Base-by-base conservation (phyloP, 2,329 filamentous ascomycete species). In the Colletotrichum kahawae region DNA sequence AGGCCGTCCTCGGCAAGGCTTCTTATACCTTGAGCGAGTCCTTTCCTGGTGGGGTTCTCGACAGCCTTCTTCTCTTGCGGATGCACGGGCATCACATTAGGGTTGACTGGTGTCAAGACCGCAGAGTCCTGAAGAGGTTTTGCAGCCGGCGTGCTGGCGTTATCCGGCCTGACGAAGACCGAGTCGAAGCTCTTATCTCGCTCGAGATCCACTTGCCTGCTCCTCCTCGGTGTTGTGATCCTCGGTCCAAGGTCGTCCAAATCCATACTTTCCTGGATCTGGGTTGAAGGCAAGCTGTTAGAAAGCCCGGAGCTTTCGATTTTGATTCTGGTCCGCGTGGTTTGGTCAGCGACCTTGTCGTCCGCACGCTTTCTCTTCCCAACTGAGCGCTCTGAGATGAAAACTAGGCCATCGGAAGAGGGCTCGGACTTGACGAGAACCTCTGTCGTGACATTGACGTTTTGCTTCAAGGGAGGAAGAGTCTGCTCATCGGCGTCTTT, bases 201-300 rank as follows among this genome's bases (percentile, higher is more conserved):
- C 14, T 34, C 51, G n/a, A 18, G 29, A n/a, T 70, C 71, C 12
- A 34, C 16, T 9, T 63, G 18, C 21, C 72, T 75, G 18, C 72
- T 71, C n/a, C 88, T 86, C 77, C 83, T 83, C 66, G 85, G 86
- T 14, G 86, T 90, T 67, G 85, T 77, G 81, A 78, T 88, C 83
- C 62, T 82, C 56, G 81, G 82, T 9, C 86, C 88, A 67, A 87
- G 82, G 56, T 88, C 85, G 78, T 92, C 89, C 13, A 93, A 84
- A 79, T 94, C 92, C 66, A 93, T 86, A 69, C 91, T 93, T 67
- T 92, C 91, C 54, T 89, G 84, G 12, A 76, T 76, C 18, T 76
- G 76, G 56, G 81, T 82, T 56, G 78, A 77, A 16, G 72, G 79
- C 56, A 81, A 68, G 81, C 76, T 43, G 27, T 27, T 33, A 33